phyloP scores from a whole-genome alignment of 148 eudicot species.

The Hydrangea macrophylla region DNA sequence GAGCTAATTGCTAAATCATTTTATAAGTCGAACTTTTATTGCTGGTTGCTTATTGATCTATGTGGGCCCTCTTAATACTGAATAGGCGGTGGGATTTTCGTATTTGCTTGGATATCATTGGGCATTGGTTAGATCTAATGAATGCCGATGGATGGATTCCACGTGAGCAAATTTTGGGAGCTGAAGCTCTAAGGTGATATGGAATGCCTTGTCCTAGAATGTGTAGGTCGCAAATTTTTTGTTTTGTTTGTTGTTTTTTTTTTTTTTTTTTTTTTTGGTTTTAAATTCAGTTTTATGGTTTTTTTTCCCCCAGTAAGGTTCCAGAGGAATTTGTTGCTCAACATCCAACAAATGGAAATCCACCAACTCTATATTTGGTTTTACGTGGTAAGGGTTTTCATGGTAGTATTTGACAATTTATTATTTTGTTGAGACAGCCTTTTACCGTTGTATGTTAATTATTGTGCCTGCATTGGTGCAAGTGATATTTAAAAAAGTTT shows the following conservation, averaged over 20 bases:
- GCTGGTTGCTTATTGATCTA: background rate
- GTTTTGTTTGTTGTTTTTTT: background rate
- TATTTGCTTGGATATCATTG: conserved; percentile 84
- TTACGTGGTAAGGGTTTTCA: conserved; percentile 56
- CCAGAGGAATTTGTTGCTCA: conserved; percentile 91
- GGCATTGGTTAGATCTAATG: conserved; percentile 97
- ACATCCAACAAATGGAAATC: conserved; percentile 94
- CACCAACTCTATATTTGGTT: conserved; percentile 90
- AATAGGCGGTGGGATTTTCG: conserved; percentile 83
- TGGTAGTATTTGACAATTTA: background rate
- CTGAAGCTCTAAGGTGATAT: conserved; percentile 84
- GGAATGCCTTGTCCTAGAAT: background rate
- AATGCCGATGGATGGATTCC: conserved; percentile 99
- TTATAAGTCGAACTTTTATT: background rate
- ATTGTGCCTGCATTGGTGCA: background rate
- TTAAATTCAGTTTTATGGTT: conserved; percentile 1
- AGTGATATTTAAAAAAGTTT: background rate
- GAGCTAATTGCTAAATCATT: conserved; percentile 6
- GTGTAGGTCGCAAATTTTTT: background rate
- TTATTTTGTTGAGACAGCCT: background rate
- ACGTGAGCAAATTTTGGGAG: conserved; percentile 96
- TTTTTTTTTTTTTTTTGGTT: conserved; percentile 15
- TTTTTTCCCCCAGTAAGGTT: conserved; percentile 81
- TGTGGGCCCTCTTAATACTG: background rate
- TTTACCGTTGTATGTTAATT: background rate